These are phyloP conservation scores for Petasospora fabianii DNA, from an alignment of 1,139 yeast genomes.

Conservation along the genomic window DNA sequence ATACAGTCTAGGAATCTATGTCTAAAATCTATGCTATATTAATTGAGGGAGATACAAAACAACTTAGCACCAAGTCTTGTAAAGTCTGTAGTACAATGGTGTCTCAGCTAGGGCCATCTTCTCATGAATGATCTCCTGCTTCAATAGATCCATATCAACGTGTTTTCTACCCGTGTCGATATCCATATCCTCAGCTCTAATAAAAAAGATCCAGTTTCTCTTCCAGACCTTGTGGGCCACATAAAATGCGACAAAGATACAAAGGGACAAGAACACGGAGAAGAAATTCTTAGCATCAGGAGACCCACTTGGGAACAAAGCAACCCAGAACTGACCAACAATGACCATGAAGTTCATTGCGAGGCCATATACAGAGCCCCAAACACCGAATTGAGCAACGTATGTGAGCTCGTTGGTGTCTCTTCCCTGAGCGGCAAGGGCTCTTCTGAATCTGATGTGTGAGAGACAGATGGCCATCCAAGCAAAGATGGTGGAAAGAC, in stretches of 20 bases:
- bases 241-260: constrained; percentile 56
- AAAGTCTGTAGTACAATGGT: constrained; percentile 50
- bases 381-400: constrained; percentile 61
- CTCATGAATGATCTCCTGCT: constrained; percentile 64
- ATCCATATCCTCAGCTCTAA: constrained; percentile 53
- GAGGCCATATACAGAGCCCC: constrained; percentile 68
- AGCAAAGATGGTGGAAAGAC: constrained; percentile 77
- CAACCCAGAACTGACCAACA: constrained; percentile 64
- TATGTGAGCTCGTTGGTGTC: constrained; percentile 64
- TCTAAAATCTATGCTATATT: no score
- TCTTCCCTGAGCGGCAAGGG: constrained; percentile 64
- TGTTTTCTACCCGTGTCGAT: constrained; percentile 70
- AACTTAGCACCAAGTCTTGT: constrained; percentile 32
- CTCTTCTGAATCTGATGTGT: constrained; percentile 76
- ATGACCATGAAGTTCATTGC: constrained; percentile 46
- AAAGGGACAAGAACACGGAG: constrained; percentile 61
- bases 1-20: no score
- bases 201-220: constrained; percentile 46
- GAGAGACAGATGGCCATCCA: constrained; percentile 79
- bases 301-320: constrained; percentile 53
- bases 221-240: constrained; percentile 54
- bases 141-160: constrained; percentile 58
- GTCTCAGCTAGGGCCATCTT: constrained; percentile 46
- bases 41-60: no score
- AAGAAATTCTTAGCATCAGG: constrained; percentile 60